Conservation (phyloP, 2,329 filamentous ascomycete genomes). For the Aspergillus neoniger region DNA sequence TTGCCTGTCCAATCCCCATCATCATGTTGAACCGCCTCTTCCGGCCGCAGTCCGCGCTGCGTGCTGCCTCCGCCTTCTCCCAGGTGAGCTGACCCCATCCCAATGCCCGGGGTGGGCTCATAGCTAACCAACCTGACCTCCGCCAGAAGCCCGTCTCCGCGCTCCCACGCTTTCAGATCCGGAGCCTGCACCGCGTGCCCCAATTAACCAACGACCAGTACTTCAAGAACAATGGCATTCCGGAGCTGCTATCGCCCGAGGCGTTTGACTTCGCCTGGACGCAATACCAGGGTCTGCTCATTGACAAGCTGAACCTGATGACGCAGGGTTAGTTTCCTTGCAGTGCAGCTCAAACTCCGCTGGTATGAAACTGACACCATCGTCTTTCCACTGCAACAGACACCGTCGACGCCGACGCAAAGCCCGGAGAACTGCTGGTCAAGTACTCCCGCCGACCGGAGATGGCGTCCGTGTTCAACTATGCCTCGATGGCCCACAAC, state of each 20-base stretch:
- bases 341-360: not conserved
- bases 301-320: slow-evolving; percentile 74
- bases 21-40: slow-evolving; percentile 47
- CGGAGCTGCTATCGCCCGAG: slow-evolving; percentile 68
- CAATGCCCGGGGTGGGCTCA: not conserved
- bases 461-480: slow-evolving; percentile 83
- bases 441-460: slow-evolving; percentile 76
- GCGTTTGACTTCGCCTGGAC: slow-evolving; percentile 79
- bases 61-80: slow-evolving; percentile 39
- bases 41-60: slow-evolving; percentile 49
- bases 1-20: slow-evolving; percentile 22
- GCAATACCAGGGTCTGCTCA: slow-evolving; percentile 73
- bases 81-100: slow-evolving; percentile 32
- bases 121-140: slow-evolving; percentile 22
- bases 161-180: slow-evolving; percentile 39
- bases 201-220: slow-evolving; percentile 49
- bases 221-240: slow-evolving; percentile 59
- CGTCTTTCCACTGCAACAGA: slow-evolving; percentile 48
- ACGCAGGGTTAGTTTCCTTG: slow-evolving; percentile 64
- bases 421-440: slow-evolving; percentile 69
- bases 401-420: slow-evolving; percentile 63
- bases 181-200: slow-evolving; percentile 50
- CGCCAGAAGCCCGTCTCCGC: slow-evolving; percentile 38
- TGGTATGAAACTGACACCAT: not conserved
- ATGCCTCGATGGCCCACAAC: slow-evolving; percentile 95